Evolutionary conservation across 176 grass and related monocot genomes (phyloP), one percentile per base, ranked within the genome.

Genomic region (Dendrocalamus sinicus): DNA sequence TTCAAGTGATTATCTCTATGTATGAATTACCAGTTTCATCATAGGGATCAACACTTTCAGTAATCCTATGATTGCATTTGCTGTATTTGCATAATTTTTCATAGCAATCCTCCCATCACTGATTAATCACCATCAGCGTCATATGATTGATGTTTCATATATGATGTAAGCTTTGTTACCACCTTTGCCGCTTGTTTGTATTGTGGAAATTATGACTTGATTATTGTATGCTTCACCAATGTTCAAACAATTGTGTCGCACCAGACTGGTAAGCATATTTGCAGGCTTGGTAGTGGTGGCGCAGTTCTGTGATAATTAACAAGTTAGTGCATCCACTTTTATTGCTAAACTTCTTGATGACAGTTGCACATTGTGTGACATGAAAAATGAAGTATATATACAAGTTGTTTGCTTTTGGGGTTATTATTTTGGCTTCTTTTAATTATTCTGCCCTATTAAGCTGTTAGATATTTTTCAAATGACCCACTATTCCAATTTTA

Each of bases 391-490:
- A 77, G 20, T 61, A 77, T 41, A 5, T 60, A 20, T 45, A 51
- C 51, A 60, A 52, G 13, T 1, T 79, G 43, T 81, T 77, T 70
- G 9, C 20, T 76, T 88, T 76, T 26, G 40, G 15, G 26, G 8
- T 60, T 23, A 76, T 35, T 30, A 32, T 68, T 3, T 48, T 15
- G 35, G 4, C 19, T 5, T 77, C 41, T 59, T 74, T 68, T 68
- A 47, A 30, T 76, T 50, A 24, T 88, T 4, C 63, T 70, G 52
- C 62, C 22, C 41, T 64, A 40, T 24, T 58, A 77, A 60, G 41
- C 62, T 83, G 30, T 77, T 12, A 15, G 41, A 52, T 70, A 82
- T 57, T 22, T 83, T 82, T 76, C 12, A 35, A 37, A 20, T 75
- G n/a, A 8, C 51, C 50, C 47, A 12, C 69, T 61, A 35, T 83